Percentiles rank a stretch among this genome's conserved stretches.
phyloP scores from a whole-genome alignment of 2,329 filamentous ascomycete species.

The Scopulariopsis brevicaulis region DNA sequence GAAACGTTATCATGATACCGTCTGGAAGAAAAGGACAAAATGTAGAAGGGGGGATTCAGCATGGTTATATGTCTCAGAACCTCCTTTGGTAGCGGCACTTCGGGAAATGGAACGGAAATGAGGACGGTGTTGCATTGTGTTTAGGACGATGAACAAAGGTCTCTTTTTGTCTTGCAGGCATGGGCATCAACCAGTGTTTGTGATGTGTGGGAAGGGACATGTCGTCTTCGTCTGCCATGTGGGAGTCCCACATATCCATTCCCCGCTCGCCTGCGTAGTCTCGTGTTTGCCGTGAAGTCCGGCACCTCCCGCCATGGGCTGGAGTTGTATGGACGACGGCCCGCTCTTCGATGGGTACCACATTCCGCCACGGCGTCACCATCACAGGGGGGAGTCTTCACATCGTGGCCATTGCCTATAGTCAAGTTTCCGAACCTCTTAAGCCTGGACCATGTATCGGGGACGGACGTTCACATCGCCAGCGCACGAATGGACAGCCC shows the following conservation, averaged over 20 bases:
- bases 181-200: too few species aligned
- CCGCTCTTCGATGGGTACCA: too few species aligned
- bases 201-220: background rate
- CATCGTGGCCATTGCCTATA: too few species aligned
- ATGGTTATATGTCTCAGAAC: background rate
- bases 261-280: background rate
- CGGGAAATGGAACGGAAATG: slow-evolving; percentile 7
- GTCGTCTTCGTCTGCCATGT: background rate
- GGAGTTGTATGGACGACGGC: too few species aligned
- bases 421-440: too few species aligned
- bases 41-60: background rate
- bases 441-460: too few species aligned
- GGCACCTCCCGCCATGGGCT: background rate
- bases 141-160: background rate
- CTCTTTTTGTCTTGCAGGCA: background rate
- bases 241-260: background rate
- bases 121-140: background rate
- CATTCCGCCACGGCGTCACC: too few species aligned
- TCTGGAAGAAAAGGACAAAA: background rate
- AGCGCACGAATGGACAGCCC: too few species aligned
- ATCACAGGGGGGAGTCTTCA: too few species aligned
- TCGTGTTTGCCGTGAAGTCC: background rate
- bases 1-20: background rate
- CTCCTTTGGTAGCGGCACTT: background rate
- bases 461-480: too few species aligned